Evolutionary conservation across 139 green algal genomes (phyloP).

Genomic region (Ettlia oleoabundans): DNA sequence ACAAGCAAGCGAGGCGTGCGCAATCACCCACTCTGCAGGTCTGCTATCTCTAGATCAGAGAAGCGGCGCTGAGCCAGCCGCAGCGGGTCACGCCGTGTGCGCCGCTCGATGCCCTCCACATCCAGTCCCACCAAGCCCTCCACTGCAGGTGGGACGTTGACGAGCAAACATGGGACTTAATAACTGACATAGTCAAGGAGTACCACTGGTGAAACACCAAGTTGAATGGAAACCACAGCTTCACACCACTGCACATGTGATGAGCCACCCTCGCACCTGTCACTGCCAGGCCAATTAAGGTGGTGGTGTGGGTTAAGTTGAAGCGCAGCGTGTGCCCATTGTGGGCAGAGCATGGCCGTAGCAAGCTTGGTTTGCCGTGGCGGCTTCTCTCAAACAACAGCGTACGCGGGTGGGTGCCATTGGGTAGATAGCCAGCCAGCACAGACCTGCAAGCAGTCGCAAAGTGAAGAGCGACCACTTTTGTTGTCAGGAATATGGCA

Average conservation of each 20-base stretch:
- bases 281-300: conserved; percentile 52
- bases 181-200: no score
- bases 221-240: not conserved
- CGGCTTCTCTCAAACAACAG: conserved; percentile 49
- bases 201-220: no score
- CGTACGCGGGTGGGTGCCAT: not conserved
- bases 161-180: no score
- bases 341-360: not conserved
- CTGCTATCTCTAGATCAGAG: conserved; percentile 47
- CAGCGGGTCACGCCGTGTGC: conserved; percentile 46
- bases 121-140: conserved; percentile 68
- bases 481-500: no score
- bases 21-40: conserved; percentile 3
- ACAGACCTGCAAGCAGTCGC: conserved; percentile 10
- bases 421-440: conserved; percentile 36
- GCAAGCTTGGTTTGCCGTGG: conserved; percentile 63
- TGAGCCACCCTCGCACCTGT: not conserved
- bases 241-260: no score
- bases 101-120: conserved; percentile 56
- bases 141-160: conserved; percentile 1
- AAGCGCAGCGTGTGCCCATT: conserved; percentile 51
- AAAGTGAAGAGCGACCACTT: no score
- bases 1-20: not conserved
- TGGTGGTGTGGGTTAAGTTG: conserved; percentile 67
- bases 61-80: conserved; percentile 64